Base-by-base conservation (phyloP, 148 eudicot species). In the Suaeda aralocaspica region DNA sequence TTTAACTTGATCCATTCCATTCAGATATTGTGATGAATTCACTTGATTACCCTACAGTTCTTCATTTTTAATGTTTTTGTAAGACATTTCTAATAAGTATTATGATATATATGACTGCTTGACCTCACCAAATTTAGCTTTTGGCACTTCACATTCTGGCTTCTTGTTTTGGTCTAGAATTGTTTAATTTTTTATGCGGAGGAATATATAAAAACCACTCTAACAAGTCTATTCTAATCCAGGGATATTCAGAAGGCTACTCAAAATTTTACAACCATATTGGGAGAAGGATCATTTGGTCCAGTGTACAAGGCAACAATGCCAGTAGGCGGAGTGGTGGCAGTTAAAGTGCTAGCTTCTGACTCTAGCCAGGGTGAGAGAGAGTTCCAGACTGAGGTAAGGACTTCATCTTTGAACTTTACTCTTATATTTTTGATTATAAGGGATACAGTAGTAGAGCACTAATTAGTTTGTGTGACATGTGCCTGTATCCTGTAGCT, bases 341-440 rank as follows among this genome's bases (percentile, higher is more conserved):
- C 99, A 36, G 87, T 94, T 59, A 94, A 94, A 80, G 99, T 84
- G 72, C 88, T 94, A 73, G 97, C 97, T 68, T 91, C 97, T 62
- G 59, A 87, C 83, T 94, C 99, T 9, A 91, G 81, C 82, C 99
- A 94, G 77, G 99, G 99, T 64, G 99, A 94, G 69, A 94, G 66
- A 67, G 97, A 94, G 86, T 94, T 94, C 77, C 93, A 91, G 74
- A 94, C 99, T 46, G 99, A 94, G 96, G 99, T 94, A 78, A 72
- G 62, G 36, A 72, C 46, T 55, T 68, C 12, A 51, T 59, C 34
- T 61, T 48, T 57, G 53, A 49, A 42, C 39, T 58, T 49, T 28
- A 22, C 25, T 28, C 71, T 45, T 61, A 1, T 28, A 14, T 7
- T 66, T 51, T 18, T 9, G 18, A 29, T 28, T 9, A 13, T 26